Evolutionary conservation across 106 monocot genomes (phyloP), one percentile per base, ranked within the genome.

Genomic region (Amphibolis antarctica): DNA sequence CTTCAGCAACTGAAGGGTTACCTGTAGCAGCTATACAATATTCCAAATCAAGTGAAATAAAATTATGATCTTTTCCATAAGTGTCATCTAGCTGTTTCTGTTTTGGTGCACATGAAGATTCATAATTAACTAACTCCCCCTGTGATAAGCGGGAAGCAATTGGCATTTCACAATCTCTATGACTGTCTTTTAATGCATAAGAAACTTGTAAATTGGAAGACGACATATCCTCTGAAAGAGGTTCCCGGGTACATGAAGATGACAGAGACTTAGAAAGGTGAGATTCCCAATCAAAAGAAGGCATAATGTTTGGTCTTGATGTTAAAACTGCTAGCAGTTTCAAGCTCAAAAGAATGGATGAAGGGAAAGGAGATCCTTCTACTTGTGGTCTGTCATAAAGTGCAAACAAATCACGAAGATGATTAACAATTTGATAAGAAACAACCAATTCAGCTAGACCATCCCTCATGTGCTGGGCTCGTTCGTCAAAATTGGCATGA

Each of bases 321-420:
- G 94, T 89, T 59, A 94, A 68, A 44, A 89, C 89, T 46, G 77
- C 62, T 72, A 94, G 76, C 25, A 94, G 83, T 28, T 89, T 84
- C 60, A 94, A 78, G 78, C 89, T 79, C 63, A 86, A 69, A 58
- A 89, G 68, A 80, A 94, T 94, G 14, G 86, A 83, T 51, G 86
- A 82, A 73, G 94, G 94, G 67, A 94, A 89, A 44, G 94, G 89
- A 72, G 77, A 79, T 75, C 94, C 94, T 80, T 94, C 94, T 45
- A 86, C 68, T 70, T 82, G 94, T 25, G 94, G 94, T 22, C 94
- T 66, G 47, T 94, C 89, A 76, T 89, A 94, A 62, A 94, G 94
- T 22, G 94, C 86, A 80, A 89, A 89, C 14, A 94, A 74, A 74
- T 94, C 94, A 46, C 89, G 89, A 14, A 94, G 77, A 45, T 70